Evolutionary conservation across 2,329 filamentous ascomycete species (phyloP), one percentile per base, ranked within the genome.

Genomic region (Arthrobotrys megalospora): DNA sequence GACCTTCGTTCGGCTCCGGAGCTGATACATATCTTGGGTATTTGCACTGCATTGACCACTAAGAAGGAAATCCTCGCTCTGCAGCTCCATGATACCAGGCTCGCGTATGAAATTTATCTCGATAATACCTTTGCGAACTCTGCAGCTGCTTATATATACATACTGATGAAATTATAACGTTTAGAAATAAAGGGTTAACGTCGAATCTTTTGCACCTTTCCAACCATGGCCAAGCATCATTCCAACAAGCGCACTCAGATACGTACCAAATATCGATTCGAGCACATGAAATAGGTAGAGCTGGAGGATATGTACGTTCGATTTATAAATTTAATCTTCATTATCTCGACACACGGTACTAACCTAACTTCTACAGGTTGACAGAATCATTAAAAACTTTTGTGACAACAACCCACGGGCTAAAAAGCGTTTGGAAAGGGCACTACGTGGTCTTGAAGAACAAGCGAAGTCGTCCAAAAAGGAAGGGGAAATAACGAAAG

Each of bases 241-340:
- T 65, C 43, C 62, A 65, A 19, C 41, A 65, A n/a, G 62, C 43
- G 8, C 43, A 65, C 28, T 50, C 62, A 6, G 62, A 65, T 50
- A 50, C 62, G 19, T 65, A 65, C 43, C 50, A 50, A 38, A 65
- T 65, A 16, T 50, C 62, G 3, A n/a, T 50, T 8, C 62, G 62
- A 19, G 24, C 62, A 21, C 11, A 65, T 7, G 62, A 65, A 7
- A 65, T 65, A 6, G 62, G 41, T 21, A 28, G 62, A 24, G 24
- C 21, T 24, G 62, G 43, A 5, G 43, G 62, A 6, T 50, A 65
- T 38, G 62, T 65, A 19, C 6, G 62, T 34, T 34, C 5, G 12
- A n/a, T 14, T 45, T 8, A 11, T 43, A 65, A 48, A 48, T 32
- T 1, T 34, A 6, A n/a, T n/a, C n/a, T n/a, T n/a, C n/a, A n/a